phyloP scores from a whole-genome alignment of 805 yeast species.

The Pichia nakasei region DNA sequence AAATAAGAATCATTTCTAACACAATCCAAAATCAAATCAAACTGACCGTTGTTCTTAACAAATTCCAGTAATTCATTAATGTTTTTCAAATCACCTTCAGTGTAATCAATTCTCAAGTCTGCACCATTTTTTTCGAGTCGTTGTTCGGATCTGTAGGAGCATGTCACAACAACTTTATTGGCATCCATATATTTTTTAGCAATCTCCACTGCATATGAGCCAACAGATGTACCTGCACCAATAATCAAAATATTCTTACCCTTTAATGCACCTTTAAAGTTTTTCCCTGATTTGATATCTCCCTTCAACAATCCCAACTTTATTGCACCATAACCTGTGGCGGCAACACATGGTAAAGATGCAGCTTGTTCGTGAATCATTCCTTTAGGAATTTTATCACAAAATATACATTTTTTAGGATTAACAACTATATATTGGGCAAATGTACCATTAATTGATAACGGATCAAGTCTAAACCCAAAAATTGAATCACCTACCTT shows the following conservation, averaged over 20 bases:
- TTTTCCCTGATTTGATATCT: not conserved
- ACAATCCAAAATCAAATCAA: slow-evolving; percentile 57
- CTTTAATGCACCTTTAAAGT: slow-evolving; percentile 3
- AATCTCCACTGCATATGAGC: slow-evolving; percentile 45
- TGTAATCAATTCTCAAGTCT: slow-evolving; percentile 47
- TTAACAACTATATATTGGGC: slow-evolving; percentile 36
- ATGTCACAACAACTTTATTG: slow-evolving; percentile 42
- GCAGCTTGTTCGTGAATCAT: slow-evolving; percentile 50
- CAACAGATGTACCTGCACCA: slow-evolving; percentile 71
- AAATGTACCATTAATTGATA: slow-evolving; percentile 29
- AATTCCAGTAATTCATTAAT: slow-evolving; percentile 27
- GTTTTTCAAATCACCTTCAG: slow-evolving; percentile 29
- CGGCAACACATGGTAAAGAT: slow-evolving; percentile 52
- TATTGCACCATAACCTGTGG: slow-evolving; percentile 41
- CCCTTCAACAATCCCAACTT: not conserved
- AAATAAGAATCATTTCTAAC: slow-evolving; percentile 46
- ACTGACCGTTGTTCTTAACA: slow-evolving; percentile 33
- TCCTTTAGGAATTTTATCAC: slow-evolving; percentile 35
- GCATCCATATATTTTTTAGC: slow-evolving; percentile 40
- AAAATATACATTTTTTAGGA: slow-evolving; percentile 15
- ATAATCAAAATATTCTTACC: slow-evolving; percentile 46
- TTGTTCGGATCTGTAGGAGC: slow-evolving; percentile 29
- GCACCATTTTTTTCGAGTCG: slow-evolving; percentile 39
- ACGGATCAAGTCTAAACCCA: slow-evolving; percentile 8
- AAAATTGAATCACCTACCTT: slow-evolving; percentile 15